Evolutionary conservation across 2,329 filamentous ascomycete species (phyloP).

Genomic region (Lomentospora prolificans): DNA sequence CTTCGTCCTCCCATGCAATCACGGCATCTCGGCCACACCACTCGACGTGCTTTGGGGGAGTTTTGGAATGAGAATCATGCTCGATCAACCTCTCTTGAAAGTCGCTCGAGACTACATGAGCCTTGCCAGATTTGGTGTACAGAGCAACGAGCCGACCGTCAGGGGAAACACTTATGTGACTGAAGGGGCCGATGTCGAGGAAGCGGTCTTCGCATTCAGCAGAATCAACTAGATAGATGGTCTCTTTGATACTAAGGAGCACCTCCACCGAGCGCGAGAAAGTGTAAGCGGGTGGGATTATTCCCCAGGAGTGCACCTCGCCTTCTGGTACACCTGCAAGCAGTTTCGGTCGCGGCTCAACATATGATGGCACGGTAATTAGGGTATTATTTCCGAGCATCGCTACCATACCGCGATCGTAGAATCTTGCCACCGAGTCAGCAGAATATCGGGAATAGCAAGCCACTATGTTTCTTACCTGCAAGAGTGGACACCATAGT

Average conservation of each 20-base stretch:
- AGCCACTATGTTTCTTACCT: conserved; percentile 28
- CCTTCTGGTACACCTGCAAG: conserved; percentile 70
- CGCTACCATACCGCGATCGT: conserved; percentile 84
- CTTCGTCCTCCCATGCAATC: conserved; percentile 95
- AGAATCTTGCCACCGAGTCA: conserved; percentile 47
- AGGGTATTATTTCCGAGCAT: conserved; percentile 81
- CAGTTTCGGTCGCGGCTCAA: conserved; percentile 78
- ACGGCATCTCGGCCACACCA: conserved; percentile 97
- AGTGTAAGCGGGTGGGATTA: conserved; percentile 80
- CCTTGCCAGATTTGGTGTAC: conserved; percentile 73
- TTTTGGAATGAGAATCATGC: conserved; percentile 79
- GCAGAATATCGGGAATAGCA: background rate
- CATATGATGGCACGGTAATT: conserved; percentile 77
- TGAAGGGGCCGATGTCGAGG: conserved; percentile 85
- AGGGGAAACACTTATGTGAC: conserved; percentile 81
- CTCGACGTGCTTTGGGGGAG: conserved; percentile 74
- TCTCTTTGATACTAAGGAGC: conserved; percentile 72
- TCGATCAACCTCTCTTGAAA: conserved; percentile 89
- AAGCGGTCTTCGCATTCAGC: conserved; percentile 85
- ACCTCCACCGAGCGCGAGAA: conserved; percentile 90
- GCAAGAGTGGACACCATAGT: conserved; percentile 79
- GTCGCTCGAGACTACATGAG: conserved; percentile 90
- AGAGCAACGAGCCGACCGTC: conserved; percentile 82
- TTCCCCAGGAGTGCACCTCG: conserved; percentile 75
- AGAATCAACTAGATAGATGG: conserved; percentile 78